These are phyloP conservation scores for Cardamine occulta DNA, from an alignment of 345 rosid species.

Conservation along the genomic window DNA sequence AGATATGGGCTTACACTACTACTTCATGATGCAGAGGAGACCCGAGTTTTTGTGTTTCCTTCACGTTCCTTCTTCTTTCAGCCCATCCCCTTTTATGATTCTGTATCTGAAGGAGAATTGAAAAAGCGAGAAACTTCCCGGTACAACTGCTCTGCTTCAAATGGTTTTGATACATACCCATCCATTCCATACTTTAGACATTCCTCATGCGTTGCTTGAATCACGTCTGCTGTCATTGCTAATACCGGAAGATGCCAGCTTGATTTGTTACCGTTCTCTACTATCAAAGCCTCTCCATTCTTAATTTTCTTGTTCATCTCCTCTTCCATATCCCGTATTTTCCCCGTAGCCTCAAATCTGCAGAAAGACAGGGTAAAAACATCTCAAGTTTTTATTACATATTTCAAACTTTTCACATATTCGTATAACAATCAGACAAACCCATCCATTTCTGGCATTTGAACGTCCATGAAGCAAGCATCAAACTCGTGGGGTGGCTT, in stretches of 20 bases:
- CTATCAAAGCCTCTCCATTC: conserved; percentile 45
- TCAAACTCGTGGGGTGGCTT: conserved; percentile 79
- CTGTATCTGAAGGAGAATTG: conserved; percentile 31
- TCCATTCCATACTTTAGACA: conserved; percentile 76
- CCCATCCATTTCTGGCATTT: conserved; percentile 99
- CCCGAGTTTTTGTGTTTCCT: conserved; percentile 25
- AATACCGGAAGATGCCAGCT: conserved; percentile 70
- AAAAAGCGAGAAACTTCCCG: conserved; percentile 78
- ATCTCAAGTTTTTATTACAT: not conserved
- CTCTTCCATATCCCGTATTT: conserved; percentile 65
- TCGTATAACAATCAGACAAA: conserved; percentile 44
- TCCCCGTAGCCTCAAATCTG: conserved; percentile 84
- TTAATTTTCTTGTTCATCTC: conserved; percentile 48
- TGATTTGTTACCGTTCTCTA: conserved; percentile 46
- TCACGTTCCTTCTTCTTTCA: conserved; percentile 14
- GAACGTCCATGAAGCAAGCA: conserved; percentile 99
- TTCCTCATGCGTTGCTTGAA: conserved; percentile 82
- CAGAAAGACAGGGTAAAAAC: not conserved
- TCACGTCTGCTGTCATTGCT: conserved; percentile 98
- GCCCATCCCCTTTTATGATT: conserved; percentile 20
- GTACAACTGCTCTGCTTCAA: conserved; percentile 85
- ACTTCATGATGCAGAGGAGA: conserved; percentile 29
- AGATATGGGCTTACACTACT: conserved; percentile 30
- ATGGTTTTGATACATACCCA: conserved; percentile 94
- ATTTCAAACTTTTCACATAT: not conserved